Conservation (phyloP, 2,329 filamentous ascomycete species). For the Geosmithia morbida region DNA sequence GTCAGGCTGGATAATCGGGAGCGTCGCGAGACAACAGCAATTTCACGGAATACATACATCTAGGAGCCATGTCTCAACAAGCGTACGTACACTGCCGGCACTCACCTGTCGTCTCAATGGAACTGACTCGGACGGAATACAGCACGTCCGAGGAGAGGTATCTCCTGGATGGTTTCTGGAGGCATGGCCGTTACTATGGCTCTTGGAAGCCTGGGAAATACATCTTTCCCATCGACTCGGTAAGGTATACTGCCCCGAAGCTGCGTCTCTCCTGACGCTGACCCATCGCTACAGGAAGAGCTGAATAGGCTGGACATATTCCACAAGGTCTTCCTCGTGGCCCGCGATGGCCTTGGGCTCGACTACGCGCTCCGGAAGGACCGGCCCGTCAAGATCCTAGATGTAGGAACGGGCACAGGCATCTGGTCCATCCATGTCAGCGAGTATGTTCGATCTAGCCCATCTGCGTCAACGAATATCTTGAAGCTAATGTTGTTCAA, state of each 20-base stretch:
- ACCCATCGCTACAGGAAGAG: slow-evolving; percentile 38
- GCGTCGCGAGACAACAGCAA: neutral
- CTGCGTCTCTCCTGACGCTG: slow-evolving; percentile 3
- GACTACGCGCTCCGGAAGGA: slow-evolving; percentile 6
- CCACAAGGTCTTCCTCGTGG: slow-evolving; percentile 60
- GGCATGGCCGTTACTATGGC: slow-evolving; percentile 59
- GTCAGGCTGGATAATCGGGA: neutral
- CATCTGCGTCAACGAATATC: slow-evolving; percentile 1
- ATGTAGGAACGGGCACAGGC: slow-evolving; percentile 74
- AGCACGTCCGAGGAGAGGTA: slow-evolving; percentile 2
- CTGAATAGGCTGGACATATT: slow-evolving; percentile 69
- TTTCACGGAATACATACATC: neutral
- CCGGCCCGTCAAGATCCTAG: slow-evolving; percentile 30
- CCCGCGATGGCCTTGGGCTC: slow-evolving; percentile 30
- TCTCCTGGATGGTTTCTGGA: slow-evolving; percentile 18
- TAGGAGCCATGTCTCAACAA: neutral
- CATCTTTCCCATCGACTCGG: slow-evolving; percentile 64
- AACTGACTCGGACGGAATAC: neutral
- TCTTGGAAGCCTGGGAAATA: slow-evolving; percentile 55
- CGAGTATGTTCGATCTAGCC: slow-evolving; percentile 34
- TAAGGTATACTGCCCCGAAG: slow-evolving; percentile 17
- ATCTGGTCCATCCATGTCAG: slow-evolving; percentile 87
- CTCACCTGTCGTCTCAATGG: neutral
- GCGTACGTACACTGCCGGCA: neutral
- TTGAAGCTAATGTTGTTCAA: slow-evolving; percentile 3